Evolutionary conservation across 1,284 basidiomycete species (phyloP), one percentile per base, ranked within the genome.

Genomic region (Stereum hirsutum): DNA sequence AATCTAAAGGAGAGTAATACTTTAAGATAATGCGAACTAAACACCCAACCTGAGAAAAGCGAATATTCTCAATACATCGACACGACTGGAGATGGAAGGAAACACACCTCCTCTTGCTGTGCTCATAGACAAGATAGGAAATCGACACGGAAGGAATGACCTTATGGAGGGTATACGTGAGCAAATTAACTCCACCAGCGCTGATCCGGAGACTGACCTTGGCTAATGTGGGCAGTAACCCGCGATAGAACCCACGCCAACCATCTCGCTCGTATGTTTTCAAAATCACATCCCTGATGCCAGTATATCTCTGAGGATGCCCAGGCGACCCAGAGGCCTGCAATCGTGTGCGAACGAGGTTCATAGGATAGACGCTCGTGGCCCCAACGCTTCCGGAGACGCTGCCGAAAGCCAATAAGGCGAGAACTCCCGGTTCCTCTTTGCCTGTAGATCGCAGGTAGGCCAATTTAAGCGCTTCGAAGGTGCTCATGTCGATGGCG

Each of bases 291-390:
- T 99, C 96, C 63, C 75, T 64, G 47, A 95, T 84, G 20, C 94
- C 93, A 3, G 74, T 78, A 62, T 99, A 99, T 14, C 68, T 70
- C 51, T 93, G 84, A 2, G 92, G 92, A 59, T 97, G 93, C 1
- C 92, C 90, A 0, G 87, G 79, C 1, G 90, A 94, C 1, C 96
- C 96, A 1, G 92, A 93, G 2, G 96, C 96, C 64, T 99, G 96
- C 46, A 99, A 61, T 39, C 95, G 80, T 8, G 96, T 99, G 23
- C 95, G 78, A 17, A 99, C 84, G 30, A 99, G 75, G 63, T 96
- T 98, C 51, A 95, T 70, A 5, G 89, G 92, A 61, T 94, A 96
- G 28, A 95, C 92, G 49, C 78, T 88, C 35, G 88, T 89, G 6
- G 91, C 90, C n/a, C 91, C 91, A 35, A 94, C 86, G 45, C 85